Evolutionary conservation across 2,329 filamentous ascomycete species (phyloP), one percentile per base, ranked within the genome.

Genomic region (Fusarium nematophilum): DNA sequence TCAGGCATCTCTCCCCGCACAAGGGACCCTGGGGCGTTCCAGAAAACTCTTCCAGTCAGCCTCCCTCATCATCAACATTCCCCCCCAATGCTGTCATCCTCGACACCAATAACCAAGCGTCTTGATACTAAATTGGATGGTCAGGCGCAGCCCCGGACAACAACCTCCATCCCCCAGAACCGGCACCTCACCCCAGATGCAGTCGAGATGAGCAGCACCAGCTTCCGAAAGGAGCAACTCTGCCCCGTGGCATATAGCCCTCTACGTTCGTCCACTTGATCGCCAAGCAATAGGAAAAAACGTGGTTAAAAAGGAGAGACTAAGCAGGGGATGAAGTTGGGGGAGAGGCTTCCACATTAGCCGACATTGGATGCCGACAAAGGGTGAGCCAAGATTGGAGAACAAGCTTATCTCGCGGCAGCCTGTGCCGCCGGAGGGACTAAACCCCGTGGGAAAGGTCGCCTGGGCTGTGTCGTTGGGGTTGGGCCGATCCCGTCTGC

Each of bases 11-110:
- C n/a, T n/a, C n/a, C n/a, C n/a, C n/a, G n/a, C n/a, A n/a, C n/a
- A n/a, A n/a, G n/a, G n/a, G n/a, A n/a, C n/a, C n/a, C n/a, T n/a
- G n/a, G 9, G 40, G 60, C 45, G 31, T 53, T 43, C 60, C 51
- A 61, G 14, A 48, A 61, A 42, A 47, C 21, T 47, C 43, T 37
- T 9, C 13, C 9, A 18, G 18, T 23, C n/a, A 2, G 42, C 26
- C 15, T 3, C 3, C 11, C n/a, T n/a, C n/a, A n/a, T n/a, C n/a
- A n/a, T n/a, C n/a, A n/a, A n/a, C n/a, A n/a, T n/a, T n/a, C n/a
- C n/a, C n/a, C n/a, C n/a, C n/a, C n/a, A 7, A 9, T n/a, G n/a
- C 43, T 25, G 30, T 27, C 10, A 21, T n/a, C 30, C 43, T 45
- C 42, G 25, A 45, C 17, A 21, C 29, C 14, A n/a, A 23, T 34